Base-by-base conservation (phyloP, 208 protist genomes). In the Acanthamoeba culbertsoni region DNA sequence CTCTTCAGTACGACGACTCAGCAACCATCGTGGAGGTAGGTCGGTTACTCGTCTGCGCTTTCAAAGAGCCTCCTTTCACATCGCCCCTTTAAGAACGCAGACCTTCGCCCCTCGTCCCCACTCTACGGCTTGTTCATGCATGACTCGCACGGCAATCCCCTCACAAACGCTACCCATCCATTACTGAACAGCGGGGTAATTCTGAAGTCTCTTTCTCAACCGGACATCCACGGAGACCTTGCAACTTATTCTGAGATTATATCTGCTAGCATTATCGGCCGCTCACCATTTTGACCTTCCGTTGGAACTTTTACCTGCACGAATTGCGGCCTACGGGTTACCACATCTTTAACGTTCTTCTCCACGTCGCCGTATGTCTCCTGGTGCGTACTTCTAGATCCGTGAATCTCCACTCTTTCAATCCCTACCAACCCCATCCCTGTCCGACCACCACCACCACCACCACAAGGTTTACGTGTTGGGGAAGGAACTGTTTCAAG, bases 261-360 rank as follows among this genome's bases (percentile, higher is more conserved):
- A 23, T 65, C n/a, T 3, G 8, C 23, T 5, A n/a, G 55, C 14
- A 63, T n/a, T 93, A 86, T 20, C 89, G 71, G 2, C 89, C 89
- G 16, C n/a, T 93, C 46, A 84, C 65, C 8, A 46, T 63, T 16
- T 33, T 93, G 46, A 71, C 68, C 1, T 84, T 68, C 42, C 89
- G 89, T 3, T 26, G 82, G 10, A 84, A 93, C 89, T 48, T 48
- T 71, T 51, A 53, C 7, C 48, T 93, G n/a, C 40, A 71, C 20
- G 42, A 14, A 26, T 23, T 63, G 3, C 14, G 26, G 0, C 43
- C 89, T 20, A 73, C 37, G 6, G 62, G 62, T 45, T 93, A 86
- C 51, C 89, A 93, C 53, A 35, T 84, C 46, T 12, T 43, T 31
- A 93, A 93, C 35, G 68, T 63, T 2, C 20, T 82, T 3, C 12